A percentile compares a stretch with the other conserved stretches of the same genome.
Evolutionary conservation across 2,329 filamentous ascomycete genomes (phyloP).

Genomic region (Microdochium nivale): DNA sequence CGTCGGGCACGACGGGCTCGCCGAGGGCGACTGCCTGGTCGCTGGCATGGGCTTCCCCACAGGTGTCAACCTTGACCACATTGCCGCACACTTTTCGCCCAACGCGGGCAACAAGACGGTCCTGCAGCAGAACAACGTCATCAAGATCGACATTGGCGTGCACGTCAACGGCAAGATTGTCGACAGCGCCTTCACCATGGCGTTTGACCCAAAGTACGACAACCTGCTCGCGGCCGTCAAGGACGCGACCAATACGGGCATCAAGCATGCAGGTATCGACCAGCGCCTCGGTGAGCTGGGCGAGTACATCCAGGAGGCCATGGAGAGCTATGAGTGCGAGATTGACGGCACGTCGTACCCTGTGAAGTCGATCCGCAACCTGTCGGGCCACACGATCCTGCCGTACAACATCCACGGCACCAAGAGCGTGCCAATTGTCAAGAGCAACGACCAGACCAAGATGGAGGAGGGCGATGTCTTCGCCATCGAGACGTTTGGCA

Average conservation of each 20-base stretch:
- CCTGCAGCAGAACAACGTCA: slow-evolving; percentile 63
- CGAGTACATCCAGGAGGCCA: slow-evolving; percentile 75
- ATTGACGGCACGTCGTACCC: slow-evolving; percentile 70
- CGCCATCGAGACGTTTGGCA: slow-evolving; percentile 93
- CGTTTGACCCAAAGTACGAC: slow-evolving; percentile 68
- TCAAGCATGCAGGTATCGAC: slow-evolving; percentile 87
- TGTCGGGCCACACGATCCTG: slow-evolving; percentile 84
- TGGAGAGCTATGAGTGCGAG: slow-evolving; percentile 89
- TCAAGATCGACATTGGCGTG: slow-evolving; percentile 78
- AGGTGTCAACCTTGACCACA: slow-evolving; percentile 75
- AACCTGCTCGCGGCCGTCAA: slow-evolving; percentile 65
- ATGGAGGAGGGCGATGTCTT: slow-evolving; percentile 98
- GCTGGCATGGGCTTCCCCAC: slow-evolving; percentile 84
- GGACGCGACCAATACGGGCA: slow-evolving; percentile 75
- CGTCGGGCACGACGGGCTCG: slow-evolving; percentile 66
- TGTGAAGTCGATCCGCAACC: slow-evolving; percentile 77
- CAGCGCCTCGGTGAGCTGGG: slow-evolving; percentile 82
- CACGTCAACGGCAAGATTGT: slow-evolving; percentile 75
- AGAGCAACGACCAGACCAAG: slow-evolving; percentile 79
- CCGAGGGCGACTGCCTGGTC: slow-evolving; percentile 69
- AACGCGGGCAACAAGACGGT: slow-evolving; percentile 79
- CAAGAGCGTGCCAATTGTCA: slow-evolving; percentile 92
- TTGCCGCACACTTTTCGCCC: slow-evolving; percentile 78
- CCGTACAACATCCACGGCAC: slow-evolving; percentile 86
- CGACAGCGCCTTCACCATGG: slow-evolving; percentile 72